These are phyloP conservation scores for Cercis canadensis DNA, from an alignment of 306 rosid species.

Conservation along the genomic window DNA sequence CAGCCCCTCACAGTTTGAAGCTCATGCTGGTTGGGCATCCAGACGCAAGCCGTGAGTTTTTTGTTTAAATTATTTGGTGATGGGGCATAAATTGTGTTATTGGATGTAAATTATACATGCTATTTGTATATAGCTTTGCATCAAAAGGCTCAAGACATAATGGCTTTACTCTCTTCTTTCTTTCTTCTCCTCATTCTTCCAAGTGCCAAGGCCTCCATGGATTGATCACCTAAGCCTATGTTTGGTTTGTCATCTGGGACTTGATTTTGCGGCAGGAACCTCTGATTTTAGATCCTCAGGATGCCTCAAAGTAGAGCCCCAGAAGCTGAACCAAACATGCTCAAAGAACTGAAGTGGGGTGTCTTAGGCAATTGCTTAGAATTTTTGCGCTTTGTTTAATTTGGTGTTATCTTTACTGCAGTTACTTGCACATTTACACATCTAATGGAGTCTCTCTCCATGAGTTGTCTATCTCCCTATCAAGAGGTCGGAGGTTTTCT, in stretches of 20 bases:
- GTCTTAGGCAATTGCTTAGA: conserved; percentile 2
- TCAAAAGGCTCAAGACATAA: background rate
- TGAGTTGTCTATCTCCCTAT: conserved; percentile 75
- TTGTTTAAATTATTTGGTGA: background rate
- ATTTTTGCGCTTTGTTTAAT: conserved; percentile 19
- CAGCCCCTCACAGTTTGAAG: conserved; percentile 92
- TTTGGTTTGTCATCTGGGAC: too few relatives aligned
- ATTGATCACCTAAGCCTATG: background rate
- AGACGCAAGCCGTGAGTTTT: conserved; percentile 98
- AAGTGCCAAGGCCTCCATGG: background rate
- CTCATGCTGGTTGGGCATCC: conserved; percentile 94
- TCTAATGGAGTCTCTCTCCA: conserved; percentile 94
- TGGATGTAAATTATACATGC: conserved; percentile 16
- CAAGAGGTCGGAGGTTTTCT: conserved; percentile 64
- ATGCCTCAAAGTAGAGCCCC: too few relatives aligned
- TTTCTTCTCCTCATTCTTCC: conserved; percentile 4
- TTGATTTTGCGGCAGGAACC: too few relatives aligned
- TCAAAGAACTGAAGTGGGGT: conserved; percentile 1
- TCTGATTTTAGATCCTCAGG: too few relatives aligned
- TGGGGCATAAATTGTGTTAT: conserved; percentile 17
- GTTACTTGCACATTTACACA: conserved; percentile 87
- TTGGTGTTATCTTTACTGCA: conserved; percentile 47
- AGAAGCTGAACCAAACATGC: too few relatives aligned
- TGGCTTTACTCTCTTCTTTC: background rate
- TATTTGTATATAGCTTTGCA: conserved; percentile 21